phyloP scores from a whole-genome alignment of 768 basidiomycete species.

The Cantharellus cinnabarinus region DNA sequence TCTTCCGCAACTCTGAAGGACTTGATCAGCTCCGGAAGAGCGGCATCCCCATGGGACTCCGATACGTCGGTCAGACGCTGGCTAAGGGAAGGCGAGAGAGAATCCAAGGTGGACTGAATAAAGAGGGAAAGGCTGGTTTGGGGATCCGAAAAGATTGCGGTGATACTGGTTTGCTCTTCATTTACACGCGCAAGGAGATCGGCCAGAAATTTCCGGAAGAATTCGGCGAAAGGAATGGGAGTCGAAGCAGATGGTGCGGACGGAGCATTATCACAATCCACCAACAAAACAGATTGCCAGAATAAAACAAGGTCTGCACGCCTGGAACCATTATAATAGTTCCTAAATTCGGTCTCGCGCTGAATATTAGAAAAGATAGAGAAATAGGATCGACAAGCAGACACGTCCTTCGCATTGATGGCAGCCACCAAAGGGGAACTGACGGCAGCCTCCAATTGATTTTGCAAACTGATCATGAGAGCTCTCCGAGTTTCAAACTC shows the following conservation, averaged over 20 bases:
- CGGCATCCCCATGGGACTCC: slow-evolving; percentile 39
- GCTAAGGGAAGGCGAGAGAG: slow-evolving; percentile 60
- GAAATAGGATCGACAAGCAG: slow-evolving; percentile 58
- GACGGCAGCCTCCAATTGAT: slow-evolving; percentile 82
- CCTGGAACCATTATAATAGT: slow-evolving; percentile 82
- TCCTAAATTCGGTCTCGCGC: slow-evolving; percentile 77
- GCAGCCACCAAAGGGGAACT: slow-evolving; percentile 81
- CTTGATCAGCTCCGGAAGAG: slow-evolving; percentile 49
- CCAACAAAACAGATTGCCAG: slow-evolving; percentile 45
- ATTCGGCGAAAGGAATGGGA: slow-evolving; percentile 30
- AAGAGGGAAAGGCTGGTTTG: slow-evolving; percentile 55
- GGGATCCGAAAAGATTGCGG: slow-evolving; percentile 77
- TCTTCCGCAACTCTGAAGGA: slow-evolving; percentile 61
- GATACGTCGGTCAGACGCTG: slow-evolving; percentile 56
- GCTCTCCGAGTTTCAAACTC: slow-evolving; percentile 75
- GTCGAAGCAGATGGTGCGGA: slow-evolving; percentile 13
- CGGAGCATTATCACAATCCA: slow-evolving; percentile 17
- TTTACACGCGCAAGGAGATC: slow-evolving; percentile 43
- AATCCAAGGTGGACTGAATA: slow-evolving; percentile 60
- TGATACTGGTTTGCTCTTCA: slow-evolving; percentile 51
- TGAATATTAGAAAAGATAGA: slow-evolving; percentile 81
- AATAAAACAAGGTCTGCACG: slow-evolving; percentile 37
- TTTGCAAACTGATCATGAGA: slow-evolving; percentile 81
- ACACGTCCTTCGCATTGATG: slow-evolving; percentile 57
- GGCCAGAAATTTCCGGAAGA: slow-evolving; percentile 59